A percentile compares a stretch with the other conserved stretches of the same genome.
Conservation (phyloP, 1,139 yeast genomes). For the Protomyces lactucae-debilis region DNA sequence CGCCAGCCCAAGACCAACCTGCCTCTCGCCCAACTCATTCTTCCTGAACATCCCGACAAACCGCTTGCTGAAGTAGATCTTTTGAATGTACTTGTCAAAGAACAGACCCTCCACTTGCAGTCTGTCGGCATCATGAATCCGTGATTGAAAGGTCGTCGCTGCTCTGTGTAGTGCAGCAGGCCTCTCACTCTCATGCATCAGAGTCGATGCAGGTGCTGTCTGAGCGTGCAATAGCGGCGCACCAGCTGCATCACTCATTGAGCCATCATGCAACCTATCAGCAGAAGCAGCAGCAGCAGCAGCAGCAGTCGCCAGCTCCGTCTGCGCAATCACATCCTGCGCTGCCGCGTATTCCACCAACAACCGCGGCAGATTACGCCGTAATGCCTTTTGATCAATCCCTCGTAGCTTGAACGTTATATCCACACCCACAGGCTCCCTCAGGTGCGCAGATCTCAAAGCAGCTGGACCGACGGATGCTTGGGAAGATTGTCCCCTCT, state of each 20-base stretch:
- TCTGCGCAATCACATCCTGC: not conserved
- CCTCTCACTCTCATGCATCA: not conserved
- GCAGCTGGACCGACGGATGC: constrained; percentile 16
- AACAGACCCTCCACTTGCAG: constrained; percentile 7
- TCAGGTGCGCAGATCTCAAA: constrained; percentile 1
- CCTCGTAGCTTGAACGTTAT: constrained; percentile 3
- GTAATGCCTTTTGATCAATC: constrained; percentile 8
- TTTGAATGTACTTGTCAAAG: constrained; percentile 13
- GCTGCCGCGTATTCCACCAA: constrained; percentile 7
- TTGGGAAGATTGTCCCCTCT: not conserved
- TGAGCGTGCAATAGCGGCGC: not conserved
- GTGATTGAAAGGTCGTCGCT: not conserved
- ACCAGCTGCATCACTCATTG: not conserved
- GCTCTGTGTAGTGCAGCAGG: not conserved
- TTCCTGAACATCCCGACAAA: constrained; percentile 17
- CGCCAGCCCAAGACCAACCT: constrained; percentile 17
- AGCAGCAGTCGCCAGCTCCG: not conserved
- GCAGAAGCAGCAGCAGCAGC: too few relatives aligned
- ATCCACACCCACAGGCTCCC: constrained; percentile 8
- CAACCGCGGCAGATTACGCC: constrained; percentile 10
- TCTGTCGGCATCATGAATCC: constrained; percentile 1
- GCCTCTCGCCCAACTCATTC: constrained; percentile 12
- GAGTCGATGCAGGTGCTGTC: not conserved
- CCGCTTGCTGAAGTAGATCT: constrained; percentile 16
- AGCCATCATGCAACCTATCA: not conserved